Evolutionary conservation across 352 stramenopile genomes (phyloP), one percentile per base, ranked within the genome.

Genomic region (Elongisporangium anandrum): DNA sequence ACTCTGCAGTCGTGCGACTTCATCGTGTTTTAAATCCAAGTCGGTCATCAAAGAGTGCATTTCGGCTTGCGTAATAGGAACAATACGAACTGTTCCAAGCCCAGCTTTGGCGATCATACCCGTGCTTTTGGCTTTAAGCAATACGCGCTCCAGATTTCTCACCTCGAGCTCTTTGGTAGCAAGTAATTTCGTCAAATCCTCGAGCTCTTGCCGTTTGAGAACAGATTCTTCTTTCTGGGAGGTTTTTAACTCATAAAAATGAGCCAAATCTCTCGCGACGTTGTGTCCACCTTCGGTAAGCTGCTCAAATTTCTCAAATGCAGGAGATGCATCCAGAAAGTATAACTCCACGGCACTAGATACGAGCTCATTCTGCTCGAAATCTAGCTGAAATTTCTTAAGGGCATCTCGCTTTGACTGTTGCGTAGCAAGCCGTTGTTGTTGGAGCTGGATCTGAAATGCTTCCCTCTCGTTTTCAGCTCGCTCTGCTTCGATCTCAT

Each of bases 51-150:
- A 65, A 12, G 64, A 50, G 24, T 82, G 63, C 53, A 83, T 69
- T 50, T 91, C 79, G 5, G 50, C 39, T 17, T 68, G 39, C 0
- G 69, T 78, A 54, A 89, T 83, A 7, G 77, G 66, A 8, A 91
- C 77, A 54, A 91, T 79, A 8, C 81, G 81, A 9, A 91, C 81
- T 0, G 73, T 91, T 1, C 81, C 81, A 13, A 91, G 63, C 3
- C 79, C 81, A 0, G 81, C 81, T 60, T 85, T 88, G 5, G 81
- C 81, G 50, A 91, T 76, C 79, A 86, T 91, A 4, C 81, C 81
- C 1, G 77, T 88, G 23, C 20, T 79, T 57, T 80, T 80, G 12
- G 79, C 81, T 49, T 91, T 91, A 23, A 74, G 41, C 47, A 79
- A 54, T n/a, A 89, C 73, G 17, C 81, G 79, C 51, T 91, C 76